A percentile compares a stretch with the other conserved stretches of the same genome.
Conservation (phyloP, 768 basidiomycete genomes). For the Hericium rajendrae region DNA sequence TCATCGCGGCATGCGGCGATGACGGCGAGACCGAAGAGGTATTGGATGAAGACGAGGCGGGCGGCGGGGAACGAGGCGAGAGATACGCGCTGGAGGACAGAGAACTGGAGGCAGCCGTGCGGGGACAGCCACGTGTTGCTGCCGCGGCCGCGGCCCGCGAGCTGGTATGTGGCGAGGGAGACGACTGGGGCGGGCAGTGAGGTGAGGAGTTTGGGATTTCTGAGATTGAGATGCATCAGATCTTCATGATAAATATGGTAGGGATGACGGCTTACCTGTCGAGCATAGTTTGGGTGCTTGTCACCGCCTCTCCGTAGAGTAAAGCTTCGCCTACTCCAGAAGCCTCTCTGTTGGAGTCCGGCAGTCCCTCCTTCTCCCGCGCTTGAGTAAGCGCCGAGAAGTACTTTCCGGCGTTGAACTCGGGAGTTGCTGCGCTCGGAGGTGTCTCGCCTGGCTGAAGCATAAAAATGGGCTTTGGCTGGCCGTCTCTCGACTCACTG, state of each 20-base stretch:
- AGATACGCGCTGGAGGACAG: slow-evolving; percentile 56
- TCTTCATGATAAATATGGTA: not conserved
- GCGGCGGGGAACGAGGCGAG: slow-evolving; percentile 40
- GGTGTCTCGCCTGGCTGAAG: slow-evolving; percentile 41
- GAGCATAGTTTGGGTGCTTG: slow-evolving; percentile 91
- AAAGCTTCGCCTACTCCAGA: slow-evolving; percentile 71
- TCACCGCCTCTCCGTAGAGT: slow-evolving; percentile 82
- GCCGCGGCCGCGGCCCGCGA: slow-evolving; percentile 83
- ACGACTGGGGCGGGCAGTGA: slow-evolving; percentile 66
- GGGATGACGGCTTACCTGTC: slow-evolving; percentile 58
- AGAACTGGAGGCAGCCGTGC: slow-evolving; percentile 79
- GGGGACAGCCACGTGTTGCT: slow-evolving; percentile 91
- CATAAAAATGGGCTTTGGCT: slow-evolving; percentile 29
- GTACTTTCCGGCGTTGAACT: slow-evolving; percentile 60
- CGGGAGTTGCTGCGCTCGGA: slow-evolving; percentile 45
- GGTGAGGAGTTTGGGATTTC: slow-evolving; percentile 67
- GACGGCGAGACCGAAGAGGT: slow-evolving; percentile 85
- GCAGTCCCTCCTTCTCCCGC: slow-evolving; percentile 19
- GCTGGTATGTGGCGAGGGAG: slow-evolving; percentile 80
- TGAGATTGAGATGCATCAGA: slow-evolving; percentile 19
- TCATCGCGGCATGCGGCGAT: slow-evolving; percentile 68
- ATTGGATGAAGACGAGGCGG: slow-evolving; percentile 87
- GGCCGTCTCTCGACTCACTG: slow-evolving; percentile 21
- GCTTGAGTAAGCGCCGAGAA: slow-evolving; percentile 38
- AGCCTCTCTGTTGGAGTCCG: not conserved